Base-by-base conservation (phyloP, 257 asterid species). In the Oldenlandia corymbosa region DNA sequence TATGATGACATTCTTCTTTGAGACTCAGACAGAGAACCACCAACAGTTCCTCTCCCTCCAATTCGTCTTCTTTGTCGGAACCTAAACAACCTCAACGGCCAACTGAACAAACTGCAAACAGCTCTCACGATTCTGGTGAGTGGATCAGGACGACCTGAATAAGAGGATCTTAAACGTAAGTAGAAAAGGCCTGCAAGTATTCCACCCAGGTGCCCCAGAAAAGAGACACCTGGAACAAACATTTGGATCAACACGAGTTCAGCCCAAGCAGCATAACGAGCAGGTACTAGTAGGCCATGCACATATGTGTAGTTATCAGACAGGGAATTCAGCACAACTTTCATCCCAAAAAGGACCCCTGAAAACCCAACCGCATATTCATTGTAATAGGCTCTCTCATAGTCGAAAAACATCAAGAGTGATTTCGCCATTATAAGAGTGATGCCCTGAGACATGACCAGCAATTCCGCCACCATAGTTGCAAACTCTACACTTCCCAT, bases 301-400 rank as follows among this genome's bases (percentile, higher is more conserved):
- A 88, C 89, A 28, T 79, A 68, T 5, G 95, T 74, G 66, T 83
- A 85, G 53, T 79, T 72, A 69, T 82, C 94, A 7, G 90, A 79
- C 65, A 72, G 89, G 66, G 95, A 80, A 50, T 91, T 78, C 12
- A 85, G 82, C 27, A 91, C 73, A 12, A 91, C 97, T 79, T 91
- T 91, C 98, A 91, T 85, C n/a, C 92, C 95, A 39, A 91, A 91
- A 62, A 91, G 97, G 37, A 91, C 95, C 36, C 97, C 98, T 2
- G 98, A 91, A 69, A 91, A 91, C 20, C 98, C 98, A 57, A 75
- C 95, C 26, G 87, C 73, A 52, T 86, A 88, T 71, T 91, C 96
- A 20, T 81, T 70, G 82, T 88, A 91, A 70, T 78, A 91, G 41
- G 95, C 72, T 53, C 74, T 75, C 48, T 80, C 86, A 7, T 83